A percentile compares a stretch with the other conserved stretches of the same genome.
Evolutionary conservation across 495 filamentous ascomycete genomes (phyloP).

Genomic region (Penicillium canariense): DNA sequence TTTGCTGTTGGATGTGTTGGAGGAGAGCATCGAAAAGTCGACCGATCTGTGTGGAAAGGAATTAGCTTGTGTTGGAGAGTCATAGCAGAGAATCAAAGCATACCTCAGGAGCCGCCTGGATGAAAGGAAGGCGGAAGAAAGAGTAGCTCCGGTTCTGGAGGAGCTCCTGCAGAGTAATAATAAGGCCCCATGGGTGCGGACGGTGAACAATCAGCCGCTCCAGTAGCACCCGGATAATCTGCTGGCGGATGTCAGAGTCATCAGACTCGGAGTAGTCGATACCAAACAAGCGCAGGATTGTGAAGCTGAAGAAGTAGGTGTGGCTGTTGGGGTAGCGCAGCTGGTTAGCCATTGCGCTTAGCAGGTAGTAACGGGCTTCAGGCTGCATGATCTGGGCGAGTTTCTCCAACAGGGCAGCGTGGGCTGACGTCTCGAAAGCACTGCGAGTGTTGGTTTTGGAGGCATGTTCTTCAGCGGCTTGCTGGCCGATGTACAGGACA

Average conservation of each 20-base stretch:
- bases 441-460: constrained; percentile 56
- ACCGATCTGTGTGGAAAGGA: constrained; percentile 35
- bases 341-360: constrained; percentile 85
- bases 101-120: constrained; percentile 86
- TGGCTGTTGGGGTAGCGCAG: constrained; percentile 85
- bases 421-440: constrained; percentile 71
- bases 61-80: constrained; percentile 9
- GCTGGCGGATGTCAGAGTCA: constrained; percentile 79
- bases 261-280: constrained; percentile 72
- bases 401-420: constrained; percentile 69
- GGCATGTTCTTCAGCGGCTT: constrained; percentile 57
- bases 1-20: constrained; percentile 51
- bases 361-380: constrained; percentile 79
- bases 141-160: constrained; percentile 83
- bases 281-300: constrained; percentile 83
- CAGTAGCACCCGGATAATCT: constrained; percentile 81
- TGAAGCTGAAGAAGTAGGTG: constrained; percentile 90
- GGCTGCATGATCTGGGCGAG: constrained; percentile 70
- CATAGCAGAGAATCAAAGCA: constrained; percentile 8
- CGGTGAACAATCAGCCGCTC: constrained; percentile 87
- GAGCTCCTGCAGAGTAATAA: constrained; percentile 86
- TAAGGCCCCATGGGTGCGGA: constrained; percentile 94
- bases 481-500: constrained; percentile 75
- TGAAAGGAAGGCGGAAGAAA: constrained; percentile 91
- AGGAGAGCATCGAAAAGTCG: constrained; percentile 51